phyloP scores from a whole-genome alignment of 2,329 filamentous ascomycete genomes.

The Juglanconis sp. region DNA sequence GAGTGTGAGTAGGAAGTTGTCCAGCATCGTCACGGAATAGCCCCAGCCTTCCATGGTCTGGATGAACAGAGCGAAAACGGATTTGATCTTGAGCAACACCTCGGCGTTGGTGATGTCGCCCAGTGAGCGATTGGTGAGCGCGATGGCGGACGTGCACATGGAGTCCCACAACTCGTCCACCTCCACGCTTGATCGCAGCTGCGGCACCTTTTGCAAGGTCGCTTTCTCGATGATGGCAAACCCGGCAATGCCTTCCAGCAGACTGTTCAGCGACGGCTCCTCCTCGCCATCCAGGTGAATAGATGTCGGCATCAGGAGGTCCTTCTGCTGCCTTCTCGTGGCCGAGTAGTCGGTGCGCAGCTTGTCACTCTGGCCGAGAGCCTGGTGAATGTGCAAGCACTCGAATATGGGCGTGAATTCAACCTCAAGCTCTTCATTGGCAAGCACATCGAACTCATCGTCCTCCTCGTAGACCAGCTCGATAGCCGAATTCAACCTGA shows the following conservation, averaged over 20 bases:
- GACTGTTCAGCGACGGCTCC: constrained; percentile 78
- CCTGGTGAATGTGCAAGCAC: constrained; percentile 93
- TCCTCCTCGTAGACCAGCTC: constrained; percentile 93
- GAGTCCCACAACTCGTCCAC: constrained; percentile 99
- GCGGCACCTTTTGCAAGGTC: constrained; percentile 82
- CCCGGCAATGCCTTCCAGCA: constrained; percentile 90
- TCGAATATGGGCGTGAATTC: constrained; percentile 95
- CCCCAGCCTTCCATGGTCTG: constrained; percentile 98
- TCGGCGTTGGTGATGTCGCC: constrained; percentile 83
- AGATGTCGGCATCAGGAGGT: constrained; percentile 74
- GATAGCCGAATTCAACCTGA: constrained; percentile 92
- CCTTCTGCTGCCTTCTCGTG: constrained; percentile 86
- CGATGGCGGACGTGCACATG: constrained; percentile 86
- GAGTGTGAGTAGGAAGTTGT: constrained; percentile 79
- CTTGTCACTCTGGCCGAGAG: constrained; percentile 85
- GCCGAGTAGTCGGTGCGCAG: constrained; percentile 90
- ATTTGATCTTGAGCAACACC: constrained; percentile 89
- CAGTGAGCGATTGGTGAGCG: constrained; percentile 75
- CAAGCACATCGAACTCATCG: constrained; percentile 91
- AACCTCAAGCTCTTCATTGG: constrained; percentile 92
- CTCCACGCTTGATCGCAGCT: constrained; percentile 77
- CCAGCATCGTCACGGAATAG: constrained; percentile 78
- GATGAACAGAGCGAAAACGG: constrained; percentile 87
- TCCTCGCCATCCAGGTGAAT: constrained; percentile 80
- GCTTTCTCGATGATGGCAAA: constrained; percentile 96